Conservation (phyloP, 805 yeast genomes). For the Yamadazyma takamatsuzukensis region DNA sequence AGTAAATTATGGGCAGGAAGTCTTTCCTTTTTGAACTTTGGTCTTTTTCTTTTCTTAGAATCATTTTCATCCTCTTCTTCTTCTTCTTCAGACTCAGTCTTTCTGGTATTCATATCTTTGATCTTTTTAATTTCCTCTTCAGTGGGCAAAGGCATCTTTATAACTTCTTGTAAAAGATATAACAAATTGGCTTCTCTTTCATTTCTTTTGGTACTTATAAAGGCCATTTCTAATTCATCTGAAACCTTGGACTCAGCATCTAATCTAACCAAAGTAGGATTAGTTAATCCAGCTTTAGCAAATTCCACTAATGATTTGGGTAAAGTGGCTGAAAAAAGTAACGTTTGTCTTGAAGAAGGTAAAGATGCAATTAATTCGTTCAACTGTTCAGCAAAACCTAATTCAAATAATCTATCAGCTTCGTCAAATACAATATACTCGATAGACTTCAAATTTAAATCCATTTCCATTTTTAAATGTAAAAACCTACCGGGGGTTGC, state of each 20-base stretch:
- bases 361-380: conserved; percentile 82
- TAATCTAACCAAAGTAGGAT: conserved; percentile 87
- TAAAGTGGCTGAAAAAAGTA: conserved; percentile 90
- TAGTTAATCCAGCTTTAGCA: conserved; percentile 93
- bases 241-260: conserved; percentile 92
- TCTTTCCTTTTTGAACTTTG: conserved; percentile 48
- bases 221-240: conserved; percentile 87
- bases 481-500: conserved; percentile 98
- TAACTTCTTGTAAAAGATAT: conserved; percentile 74
- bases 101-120: conserved; percentile 43
- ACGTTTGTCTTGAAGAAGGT: conserved; percentile 80
- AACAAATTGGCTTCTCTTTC: conserved; percentile 89
- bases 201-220: conserved; percentile 70
- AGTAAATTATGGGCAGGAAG: conserved; percentile 78
- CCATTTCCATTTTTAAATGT: conserved; percentile 96
- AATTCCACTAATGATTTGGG: conserved; percentile 92
- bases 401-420: conserved; percentile 93
- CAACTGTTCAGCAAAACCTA: conserved; percentile 93
- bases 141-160: conserved; percentile 78
- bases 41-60: conserved; percentile 26
- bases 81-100: conserved; percentile 53
- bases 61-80: conserved; percentile 37
- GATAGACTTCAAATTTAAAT: conserved; percentile 71
- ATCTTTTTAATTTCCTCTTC: conserved; percentile 60
- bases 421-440: conserved; percentile 95